A percentile compares a stretch with the other conserved stretches of the same genome.
Conservation (phyloP, 1,139 yeast genomes). For the Candida sp. region DNA sequence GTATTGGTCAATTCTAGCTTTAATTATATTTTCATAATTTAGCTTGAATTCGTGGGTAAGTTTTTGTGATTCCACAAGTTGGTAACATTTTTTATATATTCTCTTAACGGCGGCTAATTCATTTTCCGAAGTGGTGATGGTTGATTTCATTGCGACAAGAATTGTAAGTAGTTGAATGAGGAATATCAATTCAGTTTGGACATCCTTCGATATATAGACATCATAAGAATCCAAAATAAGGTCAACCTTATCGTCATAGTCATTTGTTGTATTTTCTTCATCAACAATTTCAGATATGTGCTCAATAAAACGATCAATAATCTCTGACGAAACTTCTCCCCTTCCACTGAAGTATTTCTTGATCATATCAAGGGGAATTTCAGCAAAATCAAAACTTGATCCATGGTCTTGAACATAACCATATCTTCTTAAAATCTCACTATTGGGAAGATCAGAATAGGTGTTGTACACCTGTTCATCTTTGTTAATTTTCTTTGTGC, state of each 20-base stretch:
- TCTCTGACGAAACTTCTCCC: conserved; percentile 15
- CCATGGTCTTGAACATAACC: conserved; percentile 85
- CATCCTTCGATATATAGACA: conserved; percentile 53
- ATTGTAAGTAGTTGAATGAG: conserved; percentile 51
- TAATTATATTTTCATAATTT: conserved; percentile 29
- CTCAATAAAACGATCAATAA: conserved; percentile 26
- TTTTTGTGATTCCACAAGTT: conserved; percentile 38
- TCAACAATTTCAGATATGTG: conserved; percentile 12
- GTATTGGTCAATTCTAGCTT: conserved; percentile 35
- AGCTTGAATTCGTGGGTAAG: conserved; percentile 32
- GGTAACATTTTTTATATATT: conserved; percentile 44
- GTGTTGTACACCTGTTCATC: conserved; percentile 84
- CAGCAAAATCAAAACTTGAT: conserved; percentile 80
- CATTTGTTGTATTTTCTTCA: conserved; percentile 33
- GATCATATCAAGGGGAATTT: conserved; percentile 49
- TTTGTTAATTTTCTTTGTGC: conserved; percentile 55
- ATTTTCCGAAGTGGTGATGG: conserved; percentile 21
- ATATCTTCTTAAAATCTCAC: conserved; percentile 83
- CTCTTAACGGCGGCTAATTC: conserved; percentile 38
- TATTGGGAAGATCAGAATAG: conserved; percentile 87
- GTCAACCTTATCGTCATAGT: conserved; percentile 42
- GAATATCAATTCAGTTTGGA: conserved; percentile 53
- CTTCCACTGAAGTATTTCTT: conserved; percentile 25
- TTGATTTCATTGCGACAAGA: conserved; percentile 31
- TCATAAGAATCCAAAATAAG: conserved; percentile 58